These are phyloP conservation scores for Penicillium sp. DNA, from an alignment of 2,329 filamentous ascomycete species.

Conservation along the genomic window DNA sequence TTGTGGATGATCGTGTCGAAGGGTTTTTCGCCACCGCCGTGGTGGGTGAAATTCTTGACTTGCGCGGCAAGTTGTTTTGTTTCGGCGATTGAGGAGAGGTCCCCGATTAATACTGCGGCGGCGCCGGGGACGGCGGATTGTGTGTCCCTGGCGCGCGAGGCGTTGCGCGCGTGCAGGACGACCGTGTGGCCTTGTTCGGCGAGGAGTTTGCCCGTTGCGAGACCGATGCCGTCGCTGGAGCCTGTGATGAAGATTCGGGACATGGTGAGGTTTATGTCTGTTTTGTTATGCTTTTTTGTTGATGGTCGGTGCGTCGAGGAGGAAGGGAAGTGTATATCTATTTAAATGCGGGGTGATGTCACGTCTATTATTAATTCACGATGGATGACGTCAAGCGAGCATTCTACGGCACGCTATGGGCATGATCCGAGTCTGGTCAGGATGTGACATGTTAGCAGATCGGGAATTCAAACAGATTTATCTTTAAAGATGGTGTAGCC, in stretches of 20 bases:
- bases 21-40: conserved; percentile 28
- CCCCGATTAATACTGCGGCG: conserved; percentile 57
- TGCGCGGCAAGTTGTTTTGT: conserved; percentile 58
- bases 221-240: conserved; percentile 62
- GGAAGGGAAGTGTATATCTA: no score
- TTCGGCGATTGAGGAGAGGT: conserved; percentile 57
- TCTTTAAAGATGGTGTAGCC: no score
- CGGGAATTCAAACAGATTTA: no score
- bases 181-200: conserved; percentile 59
- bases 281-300: no score
- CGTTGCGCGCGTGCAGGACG: conserved; percentile 61
- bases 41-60: conserved; percentile 46
- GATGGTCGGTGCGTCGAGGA: no score
- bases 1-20: conserved; percentile 66
- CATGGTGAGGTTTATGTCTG: neutral
- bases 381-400: no score
- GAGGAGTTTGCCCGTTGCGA: conserved; percentile 56
- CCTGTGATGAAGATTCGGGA: conserved; percentile 57
- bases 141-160: conserved; percentile 58
- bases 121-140: conserved; percentile 55
- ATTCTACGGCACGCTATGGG: no score
- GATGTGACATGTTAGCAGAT: no score
- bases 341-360: no score
- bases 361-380: no score
- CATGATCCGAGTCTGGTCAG: no score